Base-by-base conservation (phyloP, 495 filamentous ascomycete species). In the Podospora didyma region DNA sequence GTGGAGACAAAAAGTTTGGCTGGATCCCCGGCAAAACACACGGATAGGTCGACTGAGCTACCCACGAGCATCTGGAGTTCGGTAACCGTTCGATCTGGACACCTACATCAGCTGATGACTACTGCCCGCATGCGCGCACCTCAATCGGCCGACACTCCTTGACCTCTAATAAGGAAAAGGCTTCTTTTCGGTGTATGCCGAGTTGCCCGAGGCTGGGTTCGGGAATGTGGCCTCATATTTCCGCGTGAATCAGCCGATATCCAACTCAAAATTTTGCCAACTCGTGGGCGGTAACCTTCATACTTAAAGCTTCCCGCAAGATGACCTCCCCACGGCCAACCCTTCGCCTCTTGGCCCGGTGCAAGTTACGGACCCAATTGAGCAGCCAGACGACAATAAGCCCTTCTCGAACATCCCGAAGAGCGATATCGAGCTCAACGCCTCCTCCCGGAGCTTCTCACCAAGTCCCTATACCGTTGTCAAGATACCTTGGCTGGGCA, bases 221-320 rank as follows among this genome's bases (percentile, higher is more conserved):
- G 42, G 53, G 53, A 62, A 67, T 60, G 65, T 70, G 67, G 67
- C 45, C 67, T 70, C 49, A 69, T 69, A 61, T 51, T 49, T 49
- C 56, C 56, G 51, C 12, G 57, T 51, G 53, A 57, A 68, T 65
- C 65, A 49, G 42, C 54, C 60, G 62, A 68, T 66, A 44, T 50
- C 46, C 34, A 20, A 31, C 48, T 37, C 55, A 46, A 9, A 37
- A 41, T 53, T 24, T 31, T 39, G 49, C 57, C 35, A 58, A n/a
- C n/a, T n/a, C 28, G 14, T 22, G 52, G 34, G 21, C 28, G 9
- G 23, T 23, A 31, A 3, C 26, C 26, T 9, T 31, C 42, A 48
- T 53, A 53, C 48, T 54, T 59, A 61, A 50, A 47, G 17, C 46
- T 46, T 20, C 1, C 39, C n/a, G n/a, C 51, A 49, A 51, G 45